Base-by-base conservation (phyloP, 306 rosid genomes). In the Fragaria vesca region DNA sequence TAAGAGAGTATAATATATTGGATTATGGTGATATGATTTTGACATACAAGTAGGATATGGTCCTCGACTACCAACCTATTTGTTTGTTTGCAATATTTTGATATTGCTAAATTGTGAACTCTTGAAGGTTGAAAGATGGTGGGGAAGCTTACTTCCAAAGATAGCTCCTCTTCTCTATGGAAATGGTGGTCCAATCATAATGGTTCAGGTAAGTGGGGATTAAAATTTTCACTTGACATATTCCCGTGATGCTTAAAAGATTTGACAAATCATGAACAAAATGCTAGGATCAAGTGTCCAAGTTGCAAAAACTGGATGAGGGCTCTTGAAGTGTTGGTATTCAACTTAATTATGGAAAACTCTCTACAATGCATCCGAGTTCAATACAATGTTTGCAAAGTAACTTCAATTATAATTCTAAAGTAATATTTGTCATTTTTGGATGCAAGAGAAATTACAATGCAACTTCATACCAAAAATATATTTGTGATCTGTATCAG, bases 61-160 rank as follows among this genome's bases (percentile, higher is more conserved):
- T 12, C 51, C 30, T 10, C 17, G 58, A 73, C 60, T 28, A 78
- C 76, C 54, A 12, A 63, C 61, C 20, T 63, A 71, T 76, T 50
- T 32, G 50, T 78, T 74, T 32, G 45, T 78, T 74, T 80, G 34
- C 51, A 75, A 65, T 76, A 57, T 61, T 50, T 55, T 81, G 50
- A 76, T 74, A 45, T 18, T 52, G 47, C 26, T 54, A 2, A 43
- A 66, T 32, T 47, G 36, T 79, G 77, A 74, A 69, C 68, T 57
- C 24, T 83, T 85, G 51, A 83, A 94, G 98, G 98, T 94, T 76
- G 95, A 89, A 50, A 83, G 81, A 86, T 94, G 98, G 98, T 94
- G 98, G 98, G 86, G 84, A 69, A 76, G 62, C 77, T 78, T 94
- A 78, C 97, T 94, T 86, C 98, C 95, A 16, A 90, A 81, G 76